These are phyloP conservation scores for Solanum chilense DNA, from an alignment of 257 asterid species.

Conservation along the genomic window DNA sequence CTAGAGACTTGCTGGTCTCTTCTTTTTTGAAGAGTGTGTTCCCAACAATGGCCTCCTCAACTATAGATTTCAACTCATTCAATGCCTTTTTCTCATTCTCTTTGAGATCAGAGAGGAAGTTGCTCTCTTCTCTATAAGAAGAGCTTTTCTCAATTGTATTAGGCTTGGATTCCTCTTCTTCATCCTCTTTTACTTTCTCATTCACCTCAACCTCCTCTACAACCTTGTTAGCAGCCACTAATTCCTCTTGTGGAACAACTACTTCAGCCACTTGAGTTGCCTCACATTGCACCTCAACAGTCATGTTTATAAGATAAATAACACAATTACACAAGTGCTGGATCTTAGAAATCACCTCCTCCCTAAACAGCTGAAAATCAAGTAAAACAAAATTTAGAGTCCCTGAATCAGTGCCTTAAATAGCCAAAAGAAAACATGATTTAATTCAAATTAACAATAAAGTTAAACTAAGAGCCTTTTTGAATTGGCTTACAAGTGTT, in stretches of 20 bases:
- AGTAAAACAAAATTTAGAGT: background rate
- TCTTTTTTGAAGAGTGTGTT: conserved; percentile 37
- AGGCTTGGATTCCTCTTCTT: conserved; percentile 22
- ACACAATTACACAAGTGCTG: background rate
- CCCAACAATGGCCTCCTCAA: conserved; percentile 53
- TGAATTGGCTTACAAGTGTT: background rate
- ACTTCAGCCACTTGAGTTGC: conserved; percentile 24
- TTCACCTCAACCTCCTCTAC: conserved; percentile 6
- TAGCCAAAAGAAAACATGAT: background rate
- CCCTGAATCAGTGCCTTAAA: background rate
- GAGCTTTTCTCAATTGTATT: conserved; percentile 45
- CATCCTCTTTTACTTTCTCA: conserved; percentile 20
- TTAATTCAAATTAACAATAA: background rate
- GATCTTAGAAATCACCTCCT: background rate
- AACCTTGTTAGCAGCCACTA: background rate
- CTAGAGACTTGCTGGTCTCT: background rate
- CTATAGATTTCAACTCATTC: conserved; percentile 45
- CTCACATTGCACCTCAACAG: conserved; percentile 52
- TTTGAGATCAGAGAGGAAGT: conserved; percentile 49
- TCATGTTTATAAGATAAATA: conserved; percentile 20
- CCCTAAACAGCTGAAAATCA: background rate
- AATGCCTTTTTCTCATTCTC: conserved; percentile 59
- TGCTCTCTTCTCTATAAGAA: conserved; percentile 81
- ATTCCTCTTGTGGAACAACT: conserved; percentile 11
- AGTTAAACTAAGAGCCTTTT: background rate